phyloP scores from a whole-genome alignment of 257 asterid species.

The Prunella vulgaris region DNA sequence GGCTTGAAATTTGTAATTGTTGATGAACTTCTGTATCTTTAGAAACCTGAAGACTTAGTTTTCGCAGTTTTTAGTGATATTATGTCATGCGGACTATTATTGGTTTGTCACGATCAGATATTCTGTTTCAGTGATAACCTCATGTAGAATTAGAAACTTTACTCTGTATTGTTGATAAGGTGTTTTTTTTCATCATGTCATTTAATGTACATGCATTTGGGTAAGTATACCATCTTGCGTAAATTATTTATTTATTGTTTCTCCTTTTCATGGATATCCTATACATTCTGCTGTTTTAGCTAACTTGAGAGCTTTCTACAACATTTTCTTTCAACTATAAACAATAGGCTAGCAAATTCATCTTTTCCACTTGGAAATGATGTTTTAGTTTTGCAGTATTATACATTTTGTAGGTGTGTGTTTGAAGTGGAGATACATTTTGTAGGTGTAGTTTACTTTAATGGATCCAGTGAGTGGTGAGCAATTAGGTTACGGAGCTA shows the following conservation, averaged over 20 bases:
- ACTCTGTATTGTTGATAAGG: not conserved
- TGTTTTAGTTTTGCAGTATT: not conserved
- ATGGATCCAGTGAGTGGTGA: constrained; percentile 72
- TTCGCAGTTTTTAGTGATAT: not conserved
- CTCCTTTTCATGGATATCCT: not conserved
- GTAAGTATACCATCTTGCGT: not conserved
- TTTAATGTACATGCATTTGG: not conserved
- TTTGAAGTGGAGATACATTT: constrained; percentile 22
- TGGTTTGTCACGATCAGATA: not conserved
- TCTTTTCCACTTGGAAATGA: not conserved
- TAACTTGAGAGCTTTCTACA: not conserved
- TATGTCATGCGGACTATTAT: not conserved
- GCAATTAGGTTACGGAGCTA: constrained; percentile 65
- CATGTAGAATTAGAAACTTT: not conserved
- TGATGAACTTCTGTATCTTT: not conserved
- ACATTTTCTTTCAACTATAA: not conserved
- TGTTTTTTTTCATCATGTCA: not conserved
- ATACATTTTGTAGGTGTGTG: constrained; percentile 17
- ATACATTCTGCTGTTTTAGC: not conserved
- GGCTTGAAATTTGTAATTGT: not conserved
- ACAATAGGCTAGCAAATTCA: not conserved
- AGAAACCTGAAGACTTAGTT: not conserved
- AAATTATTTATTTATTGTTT: not conserved
- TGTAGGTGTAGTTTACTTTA: constrained; percentile 23
- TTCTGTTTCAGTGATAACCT: not conserved